Base-by-base conservation (phyloP, 371 early-diverging fungal species). In the Mortierella sp. region DNA sequence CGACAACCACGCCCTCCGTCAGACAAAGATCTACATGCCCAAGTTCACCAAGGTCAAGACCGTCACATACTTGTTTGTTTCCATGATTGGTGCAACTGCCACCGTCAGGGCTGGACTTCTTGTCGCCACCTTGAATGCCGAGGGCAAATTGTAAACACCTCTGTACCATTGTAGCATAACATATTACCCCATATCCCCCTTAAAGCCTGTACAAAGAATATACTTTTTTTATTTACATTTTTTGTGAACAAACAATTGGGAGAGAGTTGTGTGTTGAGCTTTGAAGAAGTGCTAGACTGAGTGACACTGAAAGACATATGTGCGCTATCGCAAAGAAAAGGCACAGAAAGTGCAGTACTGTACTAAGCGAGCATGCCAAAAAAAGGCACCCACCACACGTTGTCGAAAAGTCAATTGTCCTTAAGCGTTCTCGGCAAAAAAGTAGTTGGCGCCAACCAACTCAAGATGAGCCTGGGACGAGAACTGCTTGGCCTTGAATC, bases 401-500 rank as follows among this genome's bases (percentile, higher is more conserved):
- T 14, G 31, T 31, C 5, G 31, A 60, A 0, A 31, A 16, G 6
- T 60, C 60, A 26, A 4, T 21, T 14, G 13, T 0, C 44, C 24
- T 58, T 63, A 72, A 24, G 73, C 72, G 72, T 84, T 85, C 71
- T 90, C 89, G 44, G 90, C 89, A 34, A 88, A 77, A 80, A 92
- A 94, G 81, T 89, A 93, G 74, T 93, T 94, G 78, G 84, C 91
- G 42, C 90, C 90, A 19, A 93, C 88, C 3, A 94, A 80, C 42
- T 90, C 88, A 16, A 94, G 84, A 4, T 88, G 79, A 28, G 92
- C 80, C 19, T 90, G 84, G 45, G 80, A 58, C 8, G 90, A 89
- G 84, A 92, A 93, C 19, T 88, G 73, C 11, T 84, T 80, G 7
- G 90, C 82, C 74, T 91, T 90, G 81, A 92, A 94, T 14, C 70